phyloP scores from a whole-genome alignment of 306 rosid genomes.

The Trifolium pratense region DNA sequence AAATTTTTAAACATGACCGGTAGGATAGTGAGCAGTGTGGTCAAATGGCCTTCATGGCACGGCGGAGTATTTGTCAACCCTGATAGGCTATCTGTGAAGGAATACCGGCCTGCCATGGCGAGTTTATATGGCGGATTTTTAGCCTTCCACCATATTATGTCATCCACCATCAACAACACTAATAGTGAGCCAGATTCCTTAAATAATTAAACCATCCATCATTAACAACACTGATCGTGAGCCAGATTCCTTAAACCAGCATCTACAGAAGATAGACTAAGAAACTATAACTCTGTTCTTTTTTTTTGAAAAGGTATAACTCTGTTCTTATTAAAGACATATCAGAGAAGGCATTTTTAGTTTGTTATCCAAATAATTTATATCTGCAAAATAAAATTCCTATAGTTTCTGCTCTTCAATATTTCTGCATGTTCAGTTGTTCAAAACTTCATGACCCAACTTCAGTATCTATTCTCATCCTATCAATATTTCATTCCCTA shows the following conservation, averaged over 20 bases:
- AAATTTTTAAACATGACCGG: neutral
- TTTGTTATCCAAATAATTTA: neutral
- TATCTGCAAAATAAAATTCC: neutral
- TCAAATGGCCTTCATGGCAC: neutral
- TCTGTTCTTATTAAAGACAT: neutral
- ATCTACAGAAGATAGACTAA: neutral
- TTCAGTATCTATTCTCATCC: neutral
- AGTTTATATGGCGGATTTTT: neutral
- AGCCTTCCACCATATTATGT: neutral
- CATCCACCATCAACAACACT: too few species aligned
- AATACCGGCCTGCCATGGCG: neutral
- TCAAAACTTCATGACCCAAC: neutral
- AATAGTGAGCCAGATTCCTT: neutral
- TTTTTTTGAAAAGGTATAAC: too few species aligned
- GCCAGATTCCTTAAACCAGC: neutral
- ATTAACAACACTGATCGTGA: neutral
- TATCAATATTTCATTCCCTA: conserved; percentile 11
- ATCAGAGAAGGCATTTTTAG: neutral
- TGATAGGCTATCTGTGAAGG: neutral
- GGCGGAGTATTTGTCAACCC: neutral
- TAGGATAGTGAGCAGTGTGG: neutral
- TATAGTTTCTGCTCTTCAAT: neutral
- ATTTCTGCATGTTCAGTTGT: neutral
- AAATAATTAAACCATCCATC: neutral
- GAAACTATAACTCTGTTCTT: neutral